A percentile compares a stretch with the other conserved stretches of the same genome.
These are phyloP conservation scores for Aphanocladium album DNA, from an alignment of 2,329 filamentous ascomycete genomes.

Conservation along the genomic window DNA sequence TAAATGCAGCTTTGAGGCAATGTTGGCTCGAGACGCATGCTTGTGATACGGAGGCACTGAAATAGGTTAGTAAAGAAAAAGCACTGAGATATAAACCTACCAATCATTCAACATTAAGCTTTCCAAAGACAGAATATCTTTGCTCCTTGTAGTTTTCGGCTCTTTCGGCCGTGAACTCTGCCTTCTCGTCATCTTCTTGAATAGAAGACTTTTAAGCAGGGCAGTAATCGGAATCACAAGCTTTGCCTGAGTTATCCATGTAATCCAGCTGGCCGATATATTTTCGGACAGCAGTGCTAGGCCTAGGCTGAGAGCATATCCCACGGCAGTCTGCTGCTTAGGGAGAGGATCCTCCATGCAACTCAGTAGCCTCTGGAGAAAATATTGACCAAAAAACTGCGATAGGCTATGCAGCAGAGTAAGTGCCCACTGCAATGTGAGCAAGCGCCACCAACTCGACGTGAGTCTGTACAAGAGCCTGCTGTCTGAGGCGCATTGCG, in stretches of 20 bases:
- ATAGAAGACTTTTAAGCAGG: slow-evolving; percentile 10
- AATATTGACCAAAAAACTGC: slow-evolving; percentile 1
- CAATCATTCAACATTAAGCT: slow-evolving; percentile 3
- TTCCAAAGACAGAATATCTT: neutral
- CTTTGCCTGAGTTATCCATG: slow-evolving; percentile 4
- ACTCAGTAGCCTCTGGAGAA: slow-evolving; percentile 1
- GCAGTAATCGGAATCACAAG: neutral
- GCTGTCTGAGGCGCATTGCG: neutral
- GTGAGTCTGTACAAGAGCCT: neutral
- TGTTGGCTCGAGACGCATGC: neutral
- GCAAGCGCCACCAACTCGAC: neutral
- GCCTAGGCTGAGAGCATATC: slow-evolving; percentile 44
- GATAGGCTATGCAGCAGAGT: slow-evolving; percentile 2
- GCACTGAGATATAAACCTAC: neutral
- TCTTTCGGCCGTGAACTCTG: neutral
- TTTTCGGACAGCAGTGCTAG: slow-evolving; percentile 51
- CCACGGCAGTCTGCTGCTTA: slow-evolving; percentile 53
- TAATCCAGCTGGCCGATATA: slow-evolving; percentile 19
- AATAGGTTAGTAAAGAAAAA: neutral
- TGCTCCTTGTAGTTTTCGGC: neutral
- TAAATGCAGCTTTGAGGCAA: slow-evolving; percentile 9
- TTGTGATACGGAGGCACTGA: neutral
- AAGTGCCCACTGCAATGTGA: slow-evolving; percentile 3
- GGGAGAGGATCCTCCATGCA: slow-evolving; percentile 9
- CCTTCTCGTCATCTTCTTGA: slow-evolving; percentile 9